Conservation (phyloP, 805 yeast species). For the Yarrowia divulgata region DNA sequence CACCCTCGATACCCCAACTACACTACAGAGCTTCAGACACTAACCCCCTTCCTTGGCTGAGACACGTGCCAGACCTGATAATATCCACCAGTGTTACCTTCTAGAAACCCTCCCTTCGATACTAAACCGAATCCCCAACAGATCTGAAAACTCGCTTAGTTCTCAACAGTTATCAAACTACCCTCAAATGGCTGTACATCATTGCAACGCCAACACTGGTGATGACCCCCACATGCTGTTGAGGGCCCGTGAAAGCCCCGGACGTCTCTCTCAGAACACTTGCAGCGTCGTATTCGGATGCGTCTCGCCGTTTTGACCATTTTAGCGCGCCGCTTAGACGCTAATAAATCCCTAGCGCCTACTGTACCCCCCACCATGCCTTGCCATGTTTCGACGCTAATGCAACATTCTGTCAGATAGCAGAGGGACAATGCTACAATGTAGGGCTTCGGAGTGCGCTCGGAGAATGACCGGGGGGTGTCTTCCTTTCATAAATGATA, state of each 20-base stretch:
- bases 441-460: not conserved
- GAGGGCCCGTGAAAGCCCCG: not conserved
- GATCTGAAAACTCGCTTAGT: too few relatives aligned
- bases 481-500: too few relatives aligned
- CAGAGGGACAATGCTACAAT: not conserved
- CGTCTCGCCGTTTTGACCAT: not conserved
- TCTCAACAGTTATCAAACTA: too few relatives aligned
- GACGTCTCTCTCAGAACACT: not conserved
- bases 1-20: too few relatives aligned
- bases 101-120: too few relatives aligned
- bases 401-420: not conserved
- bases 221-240: not conserved
- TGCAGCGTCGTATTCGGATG: not conserved
- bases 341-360: not conserved
- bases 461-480: not conserved
- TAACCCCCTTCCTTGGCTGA: too few relatives aligned
- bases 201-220: not conserved
- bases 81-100: too few relatives aligned
- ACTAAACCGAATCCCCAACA: too few relatives aligned
- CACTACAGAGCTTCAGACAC: too few relatives aligned
- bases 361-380: slow-evolving; percentile 4
- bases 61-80: too few relatives aligned
- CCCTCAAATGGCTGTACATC: too few relatives aligned
- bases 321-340: not conserved
- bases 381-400: not conserved